phyloP scores from a whole-genome alignment of 2,329 filamentous ascomycete genomes.

The Sclerotiophoma versabilis region DNA sequence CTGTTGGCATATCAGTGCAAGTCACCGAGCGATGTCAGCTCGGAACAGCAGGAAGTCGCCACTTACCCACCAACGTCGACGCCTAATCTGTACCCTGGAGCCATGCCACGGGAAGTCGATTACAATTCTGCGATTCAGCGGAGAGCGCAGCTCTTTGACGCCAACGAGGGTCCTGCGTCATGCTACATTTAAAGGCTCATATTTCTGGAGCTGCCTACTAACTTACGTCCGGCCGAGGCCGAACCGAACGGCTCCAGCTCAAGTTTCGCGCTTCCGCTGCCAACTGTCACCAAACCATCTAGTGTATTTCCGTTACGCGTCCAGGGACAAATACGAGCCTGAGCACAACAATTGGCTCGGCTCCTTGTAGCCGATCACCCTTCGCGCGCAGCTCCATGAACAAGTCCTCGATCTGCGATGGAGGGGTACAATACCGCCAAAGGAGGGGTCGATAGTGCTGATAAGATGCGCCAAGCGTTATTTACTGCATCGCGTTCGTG shows the following conservation, averaged over 20 bases:
- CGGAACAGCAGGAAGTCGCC: neutral
- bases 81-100: constrained; percentile 42
- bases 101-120: constrained; percentile 18
- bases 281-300: neutral
- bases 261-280: neutral
- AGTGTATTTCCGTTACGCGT: too few relatives aligned
- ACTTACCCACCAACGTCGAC: constrained; percentile 47
- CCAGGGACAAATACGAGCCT: neutral
- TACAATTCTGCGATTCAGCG: neutral
- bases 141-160: constrained; percentile 2
- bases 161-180: constrained; percentile 9
- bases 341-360: neutral
- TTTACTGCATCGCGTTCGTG: too few relatives aligned
- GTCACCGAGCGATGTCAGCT: neutral
- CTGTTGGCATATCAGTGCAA: constrained; percentile 31
- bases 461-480: too few relatives aligned
- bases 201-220: constrained; percentile 4
- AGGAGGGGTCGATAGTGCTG: too few relatives aligned
- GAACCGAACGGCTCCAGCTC: constrained; percentile 3
- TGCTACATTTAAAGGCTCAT: constrained; percentile 7
- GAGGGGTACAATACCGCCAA: too few relatives aligned
- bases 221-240: neutral
- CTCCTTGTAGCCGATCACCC: too few relatives aligned
- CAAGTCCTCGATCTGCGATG: too few relatives aligned
- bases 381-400: too few relatives aligned